phyloP scores from a whole-genome alignment of 1,139 yeast species.

The Blastobotrys capitulatus region DNA sequence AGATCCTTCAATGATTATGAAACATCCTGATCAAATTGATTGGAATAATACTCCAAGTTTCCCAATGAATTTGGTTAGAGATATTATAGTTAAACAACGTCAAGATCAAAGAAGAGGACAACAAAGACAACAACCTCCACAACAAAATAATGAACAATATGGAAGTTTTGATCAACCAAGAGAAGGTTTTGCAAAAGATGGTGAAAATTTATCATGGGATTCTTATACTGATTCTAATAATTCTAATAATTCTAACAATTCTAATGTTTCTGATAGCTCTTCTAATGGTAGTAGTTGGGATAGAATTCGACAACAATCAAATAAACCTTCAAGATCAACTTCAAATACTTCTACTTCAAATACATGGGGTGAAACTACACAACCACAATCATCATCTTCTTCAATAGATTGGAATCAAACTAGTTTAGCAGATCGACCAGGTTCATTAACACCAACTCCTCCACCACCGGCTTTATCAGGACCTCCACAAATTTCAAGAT shows the following conservation, averaged over 20 bases:
- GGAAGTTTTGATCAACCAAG: not conserved
- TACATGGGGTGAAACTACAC: not conserved
- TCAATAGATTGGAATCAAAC: not conserved
- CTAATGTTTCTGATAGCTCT: not conserved
- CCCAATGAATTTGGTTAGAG: constrained; percentile 24
- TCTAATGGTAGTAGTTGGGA: constrained; percentile 15
- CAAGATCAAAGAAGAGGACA: not conserved
- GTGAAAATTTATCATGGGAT: constrained; percentile 4
- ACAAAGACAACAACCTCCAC: not conserved
- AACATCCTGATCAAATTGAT: constrained; percentile 27
- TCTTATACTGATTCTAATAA: not conserved
- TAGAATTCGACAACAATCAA: constrained; percentile 12
- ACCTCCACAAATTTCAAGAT: constrained; percentile 7
- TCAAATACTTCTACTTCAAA: not conserved
- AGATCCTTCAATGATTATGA: constrained; percentile 24
- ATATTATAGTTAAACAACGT: not conserved
- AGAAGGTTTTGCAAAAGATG: constrained; percentile 3
- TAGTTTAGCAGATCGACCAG: constrained; percentile 9
- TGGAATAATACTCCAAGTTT: constrained; percentile 27
- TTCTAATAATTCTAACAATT: not conserved
- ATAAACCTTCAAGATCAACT: not conserved
- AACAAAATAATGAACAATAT: not conserved
- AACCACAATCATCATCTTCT: not conserved
- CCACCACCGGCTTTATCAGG: constrained; percentile 16
- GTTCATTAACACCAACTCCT: constrained; percentile 14